Percentiles rank a stretch among this genome's conserved stretches.
Conservation (phyloP, 2,329 filamentous ascomycete species). For the Cytospora schulzeri region DNA sequence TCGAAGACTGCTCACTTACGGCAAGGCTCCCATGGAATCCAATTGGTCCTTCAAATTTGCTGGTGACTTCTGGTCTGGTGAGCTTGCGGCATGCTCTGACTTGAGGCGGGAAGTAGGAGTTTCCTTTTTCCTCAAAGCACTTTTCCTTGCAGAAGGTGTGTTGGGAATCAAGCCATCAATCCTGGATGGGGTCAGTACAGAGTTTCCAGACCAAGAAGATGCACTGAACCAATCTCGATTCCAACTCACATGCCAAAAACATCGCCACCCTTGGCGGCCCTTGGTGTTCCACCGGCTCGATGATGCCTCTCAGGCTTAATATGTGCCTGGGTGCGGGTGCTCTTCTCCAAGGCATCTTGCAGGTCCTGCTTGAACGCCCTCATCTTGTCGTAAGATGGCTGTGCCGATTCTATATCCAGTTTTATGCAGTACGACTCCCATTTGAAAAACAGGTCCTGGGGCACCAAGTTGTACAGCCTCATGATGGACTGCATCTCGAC, state of each 20-base stretch:
- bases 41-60: constrained; percentile 43
- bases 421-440: constrained; percentile 98
- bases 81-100: constrained; percentile 46
- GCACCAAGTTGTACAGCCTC: constrained; percentile 76
- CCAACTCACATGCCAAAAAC: constrained; percentile 76
- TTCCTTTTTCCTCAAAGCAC: constrained; percentile 43
- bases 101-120: constrained; percentile 52
- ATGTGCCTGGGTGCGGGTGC: constrained; percentile 63
- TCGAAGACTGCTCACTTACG: constrained; percentile 37
- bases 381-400: constrained; percentile 69
- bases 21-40: constrained; percentile 41
- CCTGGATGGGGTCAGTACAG: constrained; percentile 42
- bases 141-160: constrained; percentile 54
- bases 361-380: constrained; percentile 83
- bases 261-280: constrained; percentile 63
- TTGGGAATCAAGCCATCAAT: constrained; percentile 70
- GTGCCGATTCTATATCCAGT: constrained; percentile 80
- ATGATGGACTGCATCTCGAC: constrained; percentile 84
- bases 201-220: constrained; percentile 4
- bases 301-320: constrained; percentile 61
- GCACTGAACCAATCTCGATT: neutral
- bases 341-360: constrained; percentile 80
- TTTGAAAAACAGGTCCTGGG: constrained; percentile 93
- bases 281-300: constrained; percentile 63
- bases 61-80: constrained; percentile 47